A percentile compares a stretch with the other conserved stretches of the same genome.
Evolutionary conservation across 73 alveolate genomes (phyloP).

Genomic region (Symbiodinium pilosum): DNA sequence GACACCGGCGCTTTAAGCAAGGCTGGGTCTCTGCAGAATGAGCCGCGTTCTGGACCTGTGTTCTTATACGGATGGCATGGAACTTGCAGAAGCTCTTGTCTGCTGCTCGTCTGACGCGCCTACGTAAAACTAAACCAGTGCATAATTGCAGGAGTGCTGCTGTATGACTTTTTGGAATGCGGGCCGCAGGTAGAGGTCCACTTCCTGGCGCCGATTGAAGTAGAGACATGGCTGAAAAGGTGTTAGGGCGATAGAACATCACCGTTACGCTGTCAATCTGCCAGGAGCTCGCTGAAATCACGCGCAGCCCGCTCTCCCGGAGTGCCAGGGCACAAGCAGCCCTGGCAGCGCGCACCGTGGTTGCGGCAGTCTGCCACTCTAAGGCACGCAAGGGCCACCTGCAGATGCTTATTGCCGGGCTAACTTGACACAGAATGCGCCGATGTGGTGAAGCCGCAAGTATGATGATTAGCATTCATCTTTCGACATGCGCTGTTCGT

Average conservation of each 20-base stretch:
- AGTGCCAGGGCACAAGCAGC: background rate
- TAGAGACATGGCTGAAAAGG: background rate
- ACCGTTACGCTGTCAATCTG: background rate
- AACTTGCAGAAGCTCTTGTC: background rate
- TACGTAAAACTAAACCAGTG: background rate
- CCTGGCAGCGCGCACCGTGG: conserved; percentile 1
- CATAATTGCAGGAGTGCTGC: background rate
- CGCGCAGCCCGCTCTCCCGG: background rate
- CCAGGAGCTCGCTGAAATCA: background rate
- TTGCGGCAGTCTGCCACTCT: conserved; percentile 34
- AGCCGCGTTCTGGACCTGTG: too few relatives aligned
- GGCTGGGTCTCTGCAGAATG: background rate
- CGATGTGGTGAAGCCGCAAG: too few relatives aligned
- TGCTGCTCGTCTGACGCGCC: background rate
- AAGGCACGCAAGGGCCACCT: conserved; percentile 17
- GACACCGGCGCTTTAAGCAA: background rate
- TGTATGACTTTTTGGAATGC: background rate
- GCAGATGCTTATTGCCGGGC: too few relatives aligned
- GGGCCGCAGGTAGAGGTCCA: background rate
- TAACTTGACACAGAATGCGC: too few relatives aligned
- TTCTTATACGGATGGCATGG: too few relatives aligned
- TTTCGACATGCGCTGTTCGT: too few relatives aligned
- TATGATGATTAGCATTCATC: too few relatives aligned
- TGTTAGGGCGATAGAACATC: too few relatives aligned
- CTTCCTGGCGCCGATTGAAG: background rate